Evolutionary conservation across 495 filamentous ascomycete species (phyloP).

Genomic region (Mytilinidion resinicola): DNA sequence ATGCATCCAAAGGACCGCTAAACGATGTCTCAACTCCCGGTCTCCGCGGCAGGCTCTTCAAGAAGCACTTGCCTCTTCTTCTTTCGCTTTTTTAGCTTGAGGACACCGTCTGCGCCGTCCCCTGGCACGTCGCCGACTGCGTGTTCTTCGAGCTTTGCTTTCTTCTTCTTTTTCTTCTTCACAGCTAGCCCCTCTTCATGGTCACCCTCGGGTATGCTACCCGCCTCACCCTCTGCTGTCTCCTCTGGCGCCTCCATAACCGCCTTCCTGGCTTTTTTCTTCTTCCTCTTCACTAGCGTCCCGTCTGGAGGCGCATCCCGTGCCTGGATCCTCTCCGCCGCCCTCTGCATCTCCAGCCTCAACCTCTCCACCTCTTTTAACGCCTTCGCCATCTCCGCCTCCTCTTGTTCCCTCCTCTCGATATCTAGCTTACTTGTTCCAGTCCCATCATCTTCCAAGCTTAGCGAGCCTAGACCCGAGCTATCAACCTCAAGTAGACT

Average conservation of each 20-base stretch:
- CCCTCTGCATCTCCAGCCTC: conserved; percentile 84
- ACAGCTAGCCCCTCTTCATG: conserved; percentile 29
- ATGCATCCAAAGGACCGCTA: background rate
- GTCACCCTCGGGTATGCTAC: conserved; percentile 28
- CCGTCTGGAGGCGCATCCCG: conserved; percentile 64
- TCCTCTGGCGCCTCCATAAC: conserved; percentile 10
- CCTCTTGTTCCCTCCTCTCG: conserved; percentile 56
- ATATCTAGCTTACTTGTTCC: conserved; percentile 35
- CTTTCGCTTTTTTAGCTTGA: background rate
- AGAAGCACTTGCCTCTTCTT: conserved; percentile 10
- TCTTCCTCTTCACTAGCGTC: conserved; percentile 71
- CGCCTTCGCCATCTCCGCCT: conserved; percentile 76
- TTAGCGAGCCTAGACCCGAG: conserved; percentile 62
- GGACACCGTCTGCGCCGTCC: background rate
- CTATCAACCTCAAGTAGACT: conserved; percentile 76
- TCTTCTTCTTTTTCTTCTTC: conserved; percentile 46
- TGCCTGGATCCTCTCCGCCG: conserved; percentile 71
- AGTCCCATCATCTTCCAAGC: conserved; percentile 42
- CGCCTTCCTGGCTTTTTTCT: conserved; percentile 44
- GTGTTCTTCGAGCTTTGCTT: conserved; percentile 24
- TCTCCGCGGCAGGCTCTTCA: background rate
- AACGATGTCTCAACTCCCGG: background rate
- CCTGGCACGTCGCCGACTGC: conserved; percentile 15
- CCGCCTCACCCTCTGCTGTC: conserved; percentile 7
- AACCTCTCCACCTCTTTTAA: conserved; percentile 80